Base-by-base conservation (phyloP, 1,139 yeast species). In the Suzukiozyma palmioleophila region DNA sequence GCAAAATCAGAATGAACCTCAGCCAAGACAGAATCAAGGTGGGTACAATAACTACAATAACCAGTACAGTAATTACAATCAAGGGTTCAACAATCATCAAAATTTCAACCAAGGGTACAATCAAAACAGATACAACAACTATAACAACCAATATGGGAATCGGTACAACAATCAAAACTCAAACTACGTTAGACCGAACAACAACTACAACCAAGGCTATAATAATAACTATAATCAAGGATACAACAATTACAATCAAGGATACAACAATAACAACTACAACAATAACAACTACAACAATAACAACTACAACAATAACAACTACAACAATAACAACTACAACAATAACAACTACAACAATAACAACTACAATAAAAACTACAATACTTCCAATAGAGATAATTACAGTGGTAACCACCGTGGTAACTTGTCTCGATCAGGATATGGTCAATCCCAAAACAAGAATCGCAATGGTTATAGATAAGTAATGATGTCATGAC, bases 131-230 rank as follows among this genome's bases (percentile, higher is more conserved):
- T 31, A 33, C 28, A 14, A 43, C 22, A 44, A 40, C 35, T 41
- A 45, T 22, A 42, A 45, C 32, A 13, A 43, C 38, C 42, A 45
- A 36, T 36, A 46, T 6, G 41, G 42, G 37, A 40, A 45, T 35
- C 34, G 28, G 13, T 26, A 26, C 13, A 26, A 39, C 22, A 45
- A 45, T 15, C 44, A 53, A 26, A 49, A 55, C 36, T 49, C 51
- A 27, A 37, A 40, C n/a, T 39, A 47, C 32, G 33, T 44, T 39
- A 36, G 41, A 42, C 26, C 37, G 35, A 44, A 42, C 32, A 44
- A 42, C 32, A 25, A 32, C 31, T 26, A 36, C n/a, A 33, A 33
- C 27, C 33, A 22, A 37, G 35, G 37, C 6, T 16, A 27, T 34
- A 25, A 33, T 32, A 13, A 30, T 12, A 8, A 16, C 29, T 8